Evolutionary conservation across 345 rosid genomes (phyloP).

Genomic region (Geranium brycei): DNA sequence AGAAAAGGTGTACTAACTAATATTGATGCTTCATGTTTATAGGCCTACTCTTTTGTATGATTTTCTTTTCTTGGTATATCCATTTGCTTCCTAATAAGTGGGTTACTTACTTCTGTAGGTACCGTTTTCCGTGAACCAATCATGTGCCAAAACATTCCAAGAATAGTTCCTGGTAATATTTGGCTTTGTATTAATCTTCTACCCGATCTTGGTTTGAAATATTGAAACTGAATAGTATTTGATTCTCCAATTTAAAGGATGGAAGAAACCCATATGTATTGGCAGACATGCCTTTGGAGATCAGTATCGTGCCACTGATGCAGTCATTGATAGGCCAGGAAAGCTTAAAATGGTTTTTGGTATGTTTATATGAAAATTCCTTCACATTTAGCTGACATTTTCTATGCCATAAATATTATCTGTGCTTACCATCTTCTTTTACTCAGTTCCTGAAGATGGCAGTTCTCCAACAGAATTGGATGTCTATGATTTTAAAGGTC

Average conservation of each 20-base stretch:
- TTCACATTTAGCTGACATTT: conserved; percentile 9
- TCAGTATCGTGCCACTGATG: conserved; percentile 89
- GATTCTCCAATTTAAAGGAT: conserved; percentile 37
- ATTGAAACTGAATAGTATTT: conserved; percentile 2
- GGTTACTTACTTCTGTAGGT: conserved; percentile 32
- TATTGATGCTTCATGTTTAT: background rate
- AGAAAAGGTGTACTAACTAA: conserved; percentile 3
- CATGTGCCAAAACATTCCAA: conserved; percentile 72
- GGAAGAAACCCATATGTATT: conserved; percentile 92
- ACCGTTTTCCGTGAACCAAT: conserved; percentile 98
- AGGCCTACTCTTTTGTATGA: conserved; percentile 1
- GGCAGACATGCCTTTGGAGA: conserved; percentile 99
- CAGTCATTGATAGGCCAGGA: conserved; percentile 69
- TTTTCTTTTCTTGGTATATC: background rate
- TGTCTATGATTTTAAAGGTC: conserved; percentile 73
- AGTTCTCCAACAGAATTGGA: conserved; percentile 50
- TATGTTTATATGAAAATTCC: conserved; percentile 27
- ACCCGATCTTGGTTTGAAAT: background rate
- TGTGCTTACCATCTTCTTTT: conserved; percentile 9
- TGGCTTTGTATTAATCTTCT: conserved; percentile 1
- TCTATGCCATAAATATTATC: conserved; percentile 3
- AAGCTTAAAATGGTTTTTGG: conserved; percentile 90
- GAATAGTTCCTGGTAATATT: conserved; percentile 69
- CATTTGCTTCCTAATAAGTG: conserved; percentile 9
- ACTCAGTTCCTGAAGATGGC: conserved; percentile 68